These are phyloP conservation scores for Lasiodiplodia theobromae DNA, from an alignment of 2,329 filamentous ascomycete genomes.

Conservation along the genomic window DNA sequence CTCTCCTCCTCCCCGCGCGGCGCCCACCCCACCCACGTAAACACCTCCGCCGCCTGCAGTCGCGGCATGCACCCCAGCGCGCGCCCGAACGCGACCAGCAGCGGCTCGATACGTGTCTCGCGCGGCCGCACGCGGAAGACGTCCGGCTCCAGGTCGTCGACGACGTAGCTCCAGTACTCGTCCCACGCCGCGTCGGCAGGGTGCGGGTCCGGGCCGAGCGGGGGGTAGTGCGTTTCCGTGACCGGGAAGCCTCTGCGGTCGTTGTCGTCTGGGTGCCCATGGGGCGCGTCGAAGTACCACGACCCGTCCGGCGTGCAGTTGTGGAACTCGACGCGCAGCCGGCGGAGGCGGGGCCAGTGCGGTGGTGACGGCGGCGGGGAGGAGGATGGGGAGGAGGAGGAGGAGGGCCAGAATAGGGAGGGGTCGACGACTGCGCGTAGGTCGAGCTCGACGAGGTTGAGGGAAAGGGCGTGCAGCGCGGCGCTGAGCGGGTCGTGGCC, in stretches of 20 bases:
- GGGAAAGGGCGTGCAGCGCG: no score
- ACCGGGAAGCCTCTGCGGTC: background rate
- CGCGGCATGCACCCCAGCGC: background rate
- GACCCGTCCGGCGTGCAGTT: no score
- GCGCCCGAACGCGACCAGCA: background rate
- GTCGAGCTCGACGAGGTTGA: no score
- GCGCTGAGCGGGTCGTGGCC: no score
- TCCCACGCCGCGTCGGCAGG: background rate
- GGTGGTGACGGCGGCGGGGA: no score
- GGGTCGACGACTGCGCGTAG: background rate
- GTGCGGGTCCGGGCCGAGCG: background rate
- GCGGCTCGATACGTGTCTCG: no score
- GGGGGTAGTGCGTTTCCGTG: background rate
- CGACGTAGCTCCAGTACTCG: background rate
- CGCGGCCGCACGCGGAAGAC: no score
- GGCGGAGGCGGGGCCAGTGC: background rate
- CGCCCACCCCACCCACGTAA: no score
- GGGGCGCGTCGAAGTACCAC: background rate
- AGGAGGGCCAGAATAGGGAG: background rate
- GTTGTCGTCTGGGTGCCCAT: no score
- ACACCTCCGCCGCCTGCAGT: background rate
- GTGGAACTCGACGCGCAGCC: background rate
- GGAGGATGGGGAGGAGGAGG: no score
- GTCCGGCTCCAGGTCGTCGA: no score
- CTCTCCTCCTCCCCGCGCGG: no score